A percentile compares a stretch with the other conserved stretches of the same genome.
These are phyloP conservation scores for Davidsoniella neocaledoniae DNA, from an alignment of 2,329 filamentous ascomycete genomes.

Conservation along the genomic window DNA sequence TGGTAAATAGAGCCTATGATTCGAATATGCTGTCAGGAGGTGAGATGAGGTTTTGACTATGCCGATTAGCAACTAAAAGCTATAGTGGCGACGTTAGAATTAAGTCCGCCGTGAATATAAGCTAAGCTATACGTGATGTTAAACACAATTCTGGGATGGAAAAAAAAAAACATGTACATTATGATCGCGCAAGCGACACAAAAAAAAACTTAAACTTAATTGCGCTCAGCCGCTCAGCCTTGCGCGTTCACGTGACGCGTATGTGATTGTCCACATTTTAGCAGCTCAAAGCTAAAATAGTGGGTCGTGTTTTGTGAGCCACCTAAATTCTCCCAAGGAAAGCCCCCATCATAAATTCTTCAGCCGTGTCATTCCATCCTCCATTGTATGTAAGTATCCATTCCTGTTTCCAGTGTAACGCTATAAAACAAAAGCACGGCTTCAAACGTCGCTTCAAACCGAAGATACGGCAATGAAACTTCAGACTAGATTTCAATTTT, in stretches of 20 bases:
- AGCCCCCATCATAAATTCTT: too few relatives aligned
- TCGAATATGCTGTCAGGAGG: background rate
- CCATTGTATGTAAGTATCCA: too few relatives aligned
- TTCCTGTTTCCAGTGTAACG: too few relatives aligned
- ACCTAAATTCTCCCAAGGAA: too few relatives aligned
- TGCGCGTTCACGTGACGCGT: slow-evolving; percentile 1
- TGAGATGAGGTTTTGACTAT: background rate
- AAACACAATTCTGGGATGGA: background rate
- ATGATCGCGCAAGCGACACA: too few relatives aligned
- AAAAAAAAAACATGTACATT: background rate
- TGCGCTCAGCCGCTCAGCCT: slow-evolving; percentile 6
- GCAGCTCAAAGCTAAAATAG: background rate
- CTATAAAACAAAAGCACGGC: too few relatives aligned
- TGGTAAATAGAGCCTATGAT: background rate
- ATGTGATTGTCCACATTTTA: background rate
- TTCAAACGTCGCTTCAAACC: too few relatives aligned
- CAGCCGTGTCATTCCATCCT: too few relatives aligned
- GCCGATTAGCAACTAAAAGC: background rate
- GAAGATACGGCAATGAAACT: too few relatives aligned
- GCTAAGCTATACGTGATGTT: background rate
- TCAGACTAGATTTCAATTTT: too few relatives aligned
- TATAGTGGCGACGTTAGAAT: background rate
- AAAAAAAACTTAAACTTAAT: too few relatives aligned
- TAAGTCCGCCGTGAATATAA: background rate
- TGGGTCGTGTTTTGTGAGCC: background rate